A percentile compares a stretch with the other conserved stretches of the same genome.
Conservation (phyloP, 1,284 basidiomycete species). For the Dichomitus squalens region DNA sequence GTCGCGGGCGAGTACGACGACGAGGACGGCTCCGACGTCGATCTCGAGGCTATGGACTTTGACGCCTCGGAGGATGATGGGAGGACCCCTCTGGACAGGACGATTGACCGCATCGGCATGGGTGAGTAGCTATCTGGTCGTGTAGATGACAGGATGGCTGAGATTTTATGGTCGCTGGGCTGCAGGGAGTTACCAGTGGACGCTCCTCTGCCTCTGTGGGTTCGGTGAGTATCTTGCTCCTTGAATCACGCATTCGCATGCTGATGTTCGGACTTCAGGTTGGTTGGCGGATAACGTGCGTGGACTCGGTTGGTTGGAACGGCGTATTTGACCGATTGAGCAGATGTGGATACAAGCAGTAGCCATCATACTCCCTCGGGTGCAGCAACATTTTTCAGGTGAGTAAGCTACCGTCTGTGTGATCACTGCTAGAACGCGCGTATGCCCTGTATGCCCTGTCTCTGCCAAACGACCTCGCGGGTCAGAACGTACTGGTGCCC, state of each 20-base stretch:
- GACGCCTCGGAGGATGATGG: conserved; percentile 45
- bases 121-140: conserved; percentile 45
- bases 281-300: conserved; percentile 87
- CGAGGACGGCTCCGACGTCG: conserved; percentile 22
- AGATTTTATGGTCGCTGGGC: not conserved
- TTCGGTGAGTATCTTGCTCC: conserved; percentile 62
- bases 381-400: conserved; percentile 86
- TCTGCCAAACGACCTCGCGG: too few species aligned
- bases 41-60: conserved; percentile 22
- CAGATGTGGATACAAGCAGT: conserved; percentile 91
- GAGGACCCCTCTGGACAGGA: conserved; percentile 79
- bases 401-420: conserved; percentile 25
- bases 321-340: conserved; percentile 35
- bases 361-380: conserved; percentile 90
- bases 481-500: too few species aligned
- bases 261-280: conserved; percentile 42
- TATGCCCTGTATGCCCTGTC: too few species aligned
- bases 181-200: conserved; percentile 78
- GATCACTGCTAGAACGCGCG: too few species aligned
- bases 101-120: conserved; percentile 90
- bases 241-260: not conserved
- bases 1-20: conserved; percentile 19
- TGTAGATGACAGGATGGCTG: not conserved
- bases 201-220: conserved; percentile 79
- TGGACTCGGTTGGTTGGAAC: conserved; percentile 13